These are phyloP conservation scores for Dactylellina haptotyla DNA, from an alignment of 2,329 filamentous ascomycete genomes.

Conservation along the genomic window DNA sequence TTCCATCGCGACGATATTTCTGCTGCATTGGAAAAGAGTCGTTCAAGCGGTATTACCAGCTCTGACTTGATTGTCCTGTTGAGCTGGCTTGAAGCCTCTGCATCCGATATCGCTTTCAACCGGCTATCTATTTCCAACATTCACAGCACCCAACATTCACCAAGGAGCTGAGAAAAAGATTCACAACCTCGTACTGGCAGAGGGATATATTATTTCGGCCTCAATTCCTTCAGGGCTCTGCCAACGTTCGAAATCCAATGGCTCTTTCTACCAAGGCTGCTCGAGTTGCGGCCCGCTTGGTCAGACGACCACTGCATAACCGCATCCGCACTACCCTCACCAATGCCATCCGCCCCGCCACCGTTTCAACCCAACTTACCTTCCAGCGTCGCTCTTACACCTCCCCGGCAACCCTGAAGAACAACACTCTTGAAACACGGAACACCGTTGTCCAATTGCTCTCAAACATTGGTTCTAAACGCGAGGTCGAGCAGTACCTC, in stretches of 20 bases:
- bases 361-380: conserved; percentile 14
- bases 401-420: conserved; percentile 66
- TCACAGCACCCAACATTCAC: conserved; percentile 1
- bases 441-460: conserved; percentile 88
- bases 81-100: background rate
- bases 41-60: conserved; percentile 51
- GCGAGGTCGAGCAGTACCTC: conserved; percentile 96
- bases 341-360: conserved; percentile 18
- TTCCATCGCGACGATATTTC: conserved; percentile 26
- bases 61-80: conserved; percentile 34
- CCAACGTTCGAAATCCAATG: conserved; percentile 2
- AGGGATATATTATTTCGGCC: background rate
- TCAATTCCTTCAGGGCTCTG: background rate
- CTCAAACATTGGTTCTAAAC: conserved; percentile 94
- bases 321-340: conserved; percentile 12
- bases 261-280: conserved; percentile 40
- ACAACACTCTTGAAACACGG: conserved; percentile 65
- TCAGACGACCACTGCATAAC: conserved; percentile 24
- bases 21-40: conserved; percentile 40
- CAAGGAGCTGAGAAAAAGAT: background rate
- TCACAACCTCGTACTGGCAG: background rate
- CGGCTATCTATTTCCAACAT: conserved; percentile 24
- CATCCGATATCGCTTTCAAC: conserved; percentile 50
- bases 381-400: conserved; percentile 62
- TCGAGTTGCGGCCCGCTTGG: conserved; percentile 25